Conservation (phyloP, 352 stramenopile species). For the Globisporangium recalcitrans region DNA sequence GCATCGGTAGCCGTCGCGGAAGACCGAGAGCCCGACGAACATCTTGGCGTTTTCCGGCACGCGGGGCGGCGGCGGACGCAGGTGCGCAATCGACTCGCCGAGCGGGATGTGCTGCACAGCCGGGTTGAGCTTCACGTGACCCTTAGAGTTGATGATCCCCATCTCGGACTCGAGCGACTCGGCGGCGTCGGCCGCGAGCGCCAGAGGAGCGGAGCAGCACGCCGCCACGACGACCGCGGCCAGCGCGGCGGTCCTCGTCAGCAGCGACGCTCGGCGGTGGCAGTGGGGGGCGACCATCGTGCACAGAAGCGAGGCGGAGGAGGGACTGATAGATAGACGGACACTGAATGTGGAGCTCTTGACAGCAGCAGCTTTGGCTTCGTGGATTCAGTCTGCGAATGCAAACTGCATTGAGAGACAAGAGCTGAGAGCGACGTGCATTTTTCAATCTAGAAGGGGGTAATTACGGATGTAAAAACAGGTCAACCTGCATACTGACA, state of each 20-base stretch:
- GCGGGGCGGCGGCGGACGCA: constrained; percentile 53
- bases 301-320: neutral
- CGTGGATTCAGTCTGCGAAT: neutral
- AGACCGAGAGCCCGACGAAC: constrained; percentile 77
- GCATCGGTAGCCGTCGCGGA: constrained; percentile 76
- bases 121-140: constrained; percentile 54
- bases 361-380: neutral
- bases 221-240: constrained; percentile 1
- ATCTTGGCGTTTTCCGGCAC: constrained; percentile 50
- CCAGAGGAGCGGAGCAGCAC: neutral
- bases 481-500: no score
- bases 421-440: no score
- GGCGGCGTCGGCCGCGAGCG: neutral
- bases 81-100: constrained; percentile 20
- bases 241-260: neutral
- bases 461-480: neutral
- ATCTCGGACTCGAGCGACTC: constrained; percentile 36
- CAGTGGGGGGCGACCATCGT: constrained; percentile 1
- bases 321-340: neutral
- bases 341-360: no score
- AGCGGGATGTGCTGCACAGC: constrained; percentile 74
- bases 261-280: neutral
- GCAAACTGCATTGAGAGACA: neutral
- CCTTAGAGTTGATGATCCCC: constrained; percentile 53
- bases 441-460: neutral